Evolutionary conservation across 352 stramenopile species (phyloP).

Genomic region (Phytophthora gonapodyides): DNA sequence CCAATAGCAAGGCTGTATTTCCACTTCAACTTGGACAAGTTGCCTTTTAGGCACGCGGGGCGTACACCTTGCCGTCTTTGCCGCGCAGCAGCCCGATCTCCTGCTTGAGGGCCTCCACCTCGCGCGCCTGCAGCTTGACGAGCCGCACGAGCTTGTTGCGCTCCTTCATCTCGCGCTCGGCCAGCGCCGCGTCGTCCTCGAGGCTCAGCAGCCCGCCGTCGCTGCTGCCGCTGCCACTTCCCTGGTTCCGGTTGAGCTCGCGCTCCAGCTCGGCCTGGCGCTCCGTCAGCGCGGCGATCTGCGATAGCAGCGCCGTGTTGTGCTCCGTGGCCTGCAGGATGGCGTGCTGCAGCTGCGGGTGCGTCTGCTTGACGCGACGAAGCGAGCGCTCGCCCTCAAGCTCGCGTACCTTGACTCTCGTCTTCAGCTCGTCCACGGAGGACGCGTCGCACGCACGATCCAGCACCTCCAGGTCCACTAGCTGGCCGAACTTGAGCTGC

Average conservation of each 20-base stretch:
- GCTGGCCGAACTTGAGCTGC: slow-evolving; percentile 78
- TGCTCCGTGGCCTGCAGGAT: slow-evolving; percentile 84
- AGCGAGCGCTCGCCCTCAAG: slow-evolving; percentile 65
- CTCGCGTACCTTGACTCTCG: slow-evolving; percentile 76
- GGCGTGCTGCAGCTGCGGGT: slow-evolving; percentile 67
- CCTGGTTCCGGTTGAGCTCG: slow-evolving; percentile 75
- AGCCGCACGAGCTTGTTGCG: slow-evolving; percentile 89
- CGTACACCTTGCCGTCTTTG: slow-evolving; percentile 84
- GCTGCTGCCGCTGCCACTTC: slow-evolving; percentile 34
- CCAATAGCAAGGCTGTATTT: slow-evolving; percentile 23
- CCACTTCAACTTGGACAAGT: slow-evolving; percentile 59
- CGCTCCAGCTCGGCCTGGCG: slow-evolving; percentile 85
- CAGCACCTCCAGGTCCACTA: slow-evolving; percentile 88
- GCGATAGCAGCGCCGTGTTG: slow-evolving; percentile 85
- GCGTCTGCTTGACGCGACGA: slow-evolving; percentile 47
- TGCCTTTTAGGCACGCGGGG: slow-evolving; percentile 43
- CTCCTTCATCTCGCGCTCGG: slow-evolving; percentile 84
- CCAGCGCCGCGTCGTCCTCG: slow-evolving; percentile 49
- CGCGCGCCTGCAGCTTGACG: slow-evolving; percentile 91
- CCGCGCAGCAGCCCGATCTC: slow-evolving; percentile 87
- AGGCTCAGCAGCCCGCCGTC: slow-evolving; percentile 40
- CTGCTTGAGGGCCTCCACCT: slow-evolving; percentile 91
- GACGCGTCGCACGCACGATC: slow-evolving; percentile 87
- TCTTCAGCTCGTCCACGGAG: slow-evolving; percentile 68
- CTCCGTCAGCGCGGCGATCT: slow-evolving; percentile 75